phyloP scores from a whole-genome alignment of 768 basidiomycete species.

The Pulveroboletus ravenelii region DNA sequence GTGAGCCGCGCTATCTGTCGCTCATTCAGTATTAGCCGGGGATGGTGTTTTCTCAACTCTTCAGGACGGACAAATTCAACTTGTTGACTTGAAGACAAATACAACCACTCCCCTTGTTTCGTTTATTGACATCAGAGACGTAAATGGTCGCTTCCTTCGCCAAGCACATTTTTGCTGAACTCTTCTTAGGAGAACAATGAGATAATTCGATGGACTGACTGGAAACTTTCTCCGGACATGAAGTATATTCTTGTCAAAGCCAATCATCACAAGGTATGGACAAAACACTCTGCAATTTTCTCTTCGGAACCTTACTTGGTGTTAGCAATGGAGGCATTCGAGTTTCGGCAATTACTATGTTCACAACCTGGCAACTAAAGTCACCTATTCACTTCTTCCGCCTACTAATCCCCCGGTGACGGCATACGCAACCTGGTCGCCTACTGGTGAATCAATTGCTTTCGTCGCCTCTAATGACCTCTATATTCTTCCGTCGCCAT shows the following conservation, averaged over 20 bases:
- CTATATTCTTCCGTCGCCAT: conserved; percentile 69
- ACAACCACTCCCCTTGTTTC: conserved; percentile 58
- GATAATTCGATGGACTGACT: conserved; percentile 48
- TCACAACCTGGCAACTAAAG: conserved; percentile 66
- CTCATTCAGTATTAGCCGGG: conserved; percentile 56
- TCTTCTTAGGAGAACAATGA: conserved; percentile 48
- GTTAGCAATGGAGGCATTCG: conserved; percentile 91
- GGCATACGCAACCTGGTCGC: conserved; percentile 84
- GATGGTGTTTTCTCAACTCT: conserved; percentile 85
- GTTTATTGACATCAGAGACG: conserved; percentile 58
- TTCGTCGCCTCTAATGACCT: conserved; percentile 86
- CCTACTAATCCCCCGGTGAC: conserved; percentile 68
- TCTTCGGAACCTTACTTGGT: conserved; percentile 1
- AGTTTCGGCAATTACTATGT: conserved; percentile 90
- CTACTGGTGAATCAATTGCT: conserved; percentile 75
- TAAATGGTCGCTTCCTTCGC: conserved; percentile 29
- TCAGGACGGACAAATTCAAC: conserved; percentile 59
- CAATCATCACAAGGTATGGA: conserved; percentile 61
- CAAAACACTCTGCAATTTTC: not conserved
- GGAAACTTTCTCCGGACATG: conserved; percentile 91
- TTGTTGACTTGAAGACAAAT: conserved; percentile 79
- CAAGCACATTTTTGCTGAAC: not conserved
- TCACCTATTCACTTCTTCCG: conserved; percentile 65
- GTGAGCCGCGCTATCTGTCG: not conserved
- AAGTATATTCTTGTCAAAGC: conserved; percentile 81